These are phyloP conservation scores for Scheffersomyces amazonensis DNA, from an alignment of 805 yeast genomes.

Conservation along the genomic window DNA sequence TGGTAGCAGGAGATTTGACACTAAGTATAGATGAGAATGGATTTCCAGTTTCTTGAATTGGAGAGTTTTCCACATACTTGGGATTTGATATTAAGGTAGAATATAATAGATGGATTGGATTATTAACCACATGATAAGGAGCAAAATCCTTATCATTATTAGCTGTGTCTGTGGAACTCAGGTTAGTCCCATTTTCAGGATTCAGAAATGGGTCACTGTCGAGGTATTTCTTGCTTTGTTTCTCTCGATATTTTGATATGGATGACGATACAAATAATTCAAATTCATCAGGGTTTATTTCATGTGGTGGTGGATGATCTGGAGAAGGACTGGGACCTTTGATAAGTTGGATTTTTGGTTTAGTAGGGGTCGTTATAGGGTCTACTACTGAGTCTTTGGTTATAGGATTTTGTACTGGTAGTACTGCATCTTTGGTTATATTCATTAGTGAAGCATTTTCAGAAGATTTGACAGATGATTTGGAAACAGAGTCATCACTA, in stretches of 20 bases:
- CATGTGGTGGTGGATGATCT: neutral
- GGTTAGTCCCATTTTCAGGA: neutral
- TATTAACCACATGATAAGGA: constrained; percentile 4
- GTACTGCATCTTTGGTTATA: neutral
- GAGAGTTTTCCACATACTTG: constrained; percentile 6
- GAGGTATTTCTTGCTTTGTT: constrained; percentile 14
- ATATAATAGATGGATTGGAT: constrained; percentile 27
- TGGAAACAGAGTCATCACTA: neutral
- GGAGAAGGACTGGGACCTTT: neutral
- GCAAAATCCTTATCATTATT: neutral
- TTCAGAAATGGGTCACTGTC: constrained; percentile 8
- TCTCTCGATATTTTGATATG: constrained; percentile 30
- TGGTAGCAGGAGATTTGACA: constrained; percentile 37
- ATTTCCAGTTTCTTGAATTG: constrained; percentile 1
- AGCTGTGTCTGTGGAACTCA: neutral
- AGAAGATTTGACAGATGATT: neutral
- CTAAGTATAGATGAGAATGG: constrained; percentile 15
- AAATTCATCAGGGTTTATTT: constrained; percentile 20
- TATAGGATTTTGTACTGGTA: neutral
- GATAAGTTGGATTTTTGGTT: neutral
- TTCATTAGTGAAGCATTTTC: neutral
- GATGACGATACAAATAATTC: constrained; percentile 31
- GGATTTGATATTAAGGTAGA: constrained; percentile 17
- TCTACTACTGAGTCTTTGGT: neutral
- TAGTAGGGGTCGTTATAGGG: neutral